Percentiles rank a stretch among this genome's conserved stretches.
These are phyloP conservation scores for Nicotiana attenuata DNA, from an alignment of 257 asterid species.

Conservation along the genomic window DNA sequence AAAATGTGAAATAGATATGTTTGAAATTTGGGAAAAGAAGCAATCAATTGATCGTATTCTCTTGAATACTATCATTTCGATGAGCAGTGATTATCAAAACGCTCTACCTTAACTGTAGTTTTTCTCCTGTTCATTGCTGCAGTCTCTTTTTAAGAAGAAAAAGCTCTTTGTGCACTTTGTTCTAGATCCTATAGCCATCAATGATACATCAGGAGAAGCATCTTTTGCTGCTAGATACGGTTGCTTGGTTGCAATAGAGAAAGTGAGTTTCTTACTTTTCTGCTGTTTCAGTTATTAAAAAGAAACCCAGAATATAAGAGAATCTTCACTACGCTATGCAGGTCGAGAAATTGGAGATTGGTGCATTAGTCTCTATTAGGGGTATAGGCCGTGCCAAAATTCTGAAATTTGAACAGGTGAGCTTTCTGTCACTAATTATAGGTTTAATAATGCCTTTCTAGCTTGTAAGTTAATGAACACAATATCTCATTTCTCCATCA, in stretches of 20 bases:
- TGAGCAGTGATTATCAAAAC: neutral
- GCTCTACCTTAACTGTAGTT: neutral
- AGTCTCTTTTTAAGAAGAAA: conserved; percentile 55
- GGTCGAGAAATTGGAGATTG: conserved; percentile 68
- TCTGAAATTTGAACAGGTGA: conserved; percentile 52
- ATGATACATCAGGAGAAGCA: conserved; percentile 49
- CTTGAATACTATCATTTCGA: neutral
- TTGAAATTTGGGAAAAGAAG: neutral
- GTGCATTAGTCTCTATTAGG: conserved; percentile 69
- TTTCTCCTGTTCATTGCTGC: conserved; percentile 14
- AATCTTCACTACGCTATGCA: conserved; percentile 21
- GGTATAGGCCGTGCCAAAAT: conserved; percentile 74
- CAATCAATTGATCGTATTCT: neutral
- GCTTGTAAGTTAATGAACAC: neutral
- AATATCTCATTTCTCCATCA: neutral
- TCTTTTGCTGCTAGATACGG: conserved; percentile 72
- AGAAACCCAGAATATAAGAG: neutral
- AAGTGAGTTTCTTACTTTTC: conserved; percentile 41
- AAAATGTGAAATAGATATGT: neutral
- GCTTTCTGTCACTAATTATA: conserved; percentile 4
- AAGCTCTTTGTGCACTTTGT: conserved; percentile 70
- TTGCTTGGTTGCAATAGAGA: conserved; percentile 69
- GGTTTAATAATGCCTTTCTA: neutral
- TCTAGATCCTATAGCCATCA: conserved; percentile 59
- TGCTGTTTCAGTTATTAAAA: neutral